These are phyloP conservation scores for Ichthyophthirius multifiliis DNA, from an alignment of 169 alveolate species.

Conservation along the genomic window DNA sequence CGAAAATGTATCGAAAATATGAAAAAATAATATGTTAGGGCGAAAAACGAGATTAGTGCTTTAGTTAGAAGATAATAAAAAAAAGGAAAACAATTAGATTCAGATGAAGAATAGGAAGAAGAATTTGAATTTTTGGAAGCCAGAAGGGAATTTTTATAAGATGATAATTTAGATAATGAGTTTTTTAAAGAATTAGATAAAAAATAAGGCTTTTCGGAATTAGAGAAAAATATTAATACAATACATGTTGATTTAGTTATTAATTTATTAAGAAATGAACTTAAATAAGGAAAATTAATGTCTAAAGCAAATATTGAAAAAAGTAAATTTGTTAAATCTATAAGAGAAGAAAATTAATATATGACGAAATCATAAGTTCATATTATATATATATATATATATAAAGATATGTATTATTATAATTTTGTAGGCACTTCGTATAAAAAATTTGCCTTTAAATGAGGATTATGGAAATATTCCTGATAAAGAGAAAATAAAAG, in stretches of 20 bases:
- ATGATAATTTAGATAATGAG: constrained; percentile 21
- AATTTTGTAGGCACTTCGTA: background rate
- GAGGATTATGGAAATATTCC: background rate
- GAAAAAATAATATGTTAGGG: constrained; percentile 30
- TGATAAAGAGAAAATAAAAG: constrained; percentile 17
- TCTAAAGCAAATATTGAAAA: constrained; percentile 12
- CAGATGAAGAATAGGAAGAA: constrained; percentile 53
- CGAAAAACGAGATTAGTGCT: constrained; percentile 41
- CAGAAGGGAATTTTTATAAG: background rate
- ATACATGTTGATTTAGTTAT: constrained; percentile 52
- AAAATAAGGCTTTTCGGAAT: constrained; percentile 14
- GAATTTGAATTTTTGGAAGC: constrained; percentile 45
- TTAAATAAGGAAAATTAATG: constrained; percentile 54
- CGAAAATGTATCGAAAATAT: constrained; percentile 41
- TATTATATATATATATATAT: too few species aligned
- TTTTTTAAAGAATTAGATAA: constrained; percentile 16
- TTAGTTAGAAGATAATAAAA: too few species aligned
- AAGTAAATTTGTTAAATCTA: constrained; percentile 27
- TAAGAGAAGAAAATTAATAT: too few species aligned
- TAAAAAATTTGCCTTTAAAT: background rate
- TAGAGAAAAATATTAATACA: constrained; percentile 36
- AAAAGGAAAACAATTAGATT: too few species aligned
- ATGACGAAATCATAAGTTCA: constrained; percentile 31
- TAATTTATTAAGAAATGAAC: constrained; percentile 45
- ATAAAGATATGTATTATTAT: background rate